Percentiles rank a stretch among this genome's conserved stretches.
These are phyloP conservation scores for Leccinellum rugosiceps DNA, from an alignment of 768 basidiomycete species.

Conservation along the genomic window DNA sequence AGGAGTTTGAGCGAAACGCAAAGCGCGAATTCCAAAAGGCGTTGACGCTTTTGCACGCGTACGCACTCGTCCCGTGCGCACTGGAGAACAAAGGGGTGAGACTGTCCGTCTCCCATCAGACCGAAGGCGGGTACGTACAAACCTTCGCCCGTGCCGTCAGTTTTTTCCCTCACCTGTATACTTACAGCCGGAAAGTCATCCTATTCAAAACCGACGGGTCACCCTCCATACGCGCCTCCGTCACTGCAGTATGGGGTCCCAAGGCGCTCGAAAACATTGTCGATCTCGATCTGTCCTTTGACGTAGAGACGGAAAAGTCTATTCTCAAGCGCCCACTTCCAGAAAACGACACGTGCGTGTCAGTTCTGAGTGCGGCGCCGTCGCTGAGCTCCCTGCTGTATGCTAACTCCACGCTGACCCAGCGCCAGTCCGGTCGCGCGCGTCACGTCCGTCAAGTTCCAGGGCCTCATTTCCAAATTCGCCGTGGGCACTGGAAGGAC, in stretches of 20 bases:
- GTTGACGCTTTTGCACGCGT: constrained; percentile 76
- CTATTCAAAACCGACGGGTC: constrained; percentile 75
- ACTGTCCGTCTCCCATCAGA: constrained; percentile 67
- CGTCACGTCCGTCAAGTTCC: constrained; percentile 50
- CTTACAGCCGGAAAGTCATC: constrained; percentile 57
- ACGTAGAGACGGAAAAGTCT: constrained; percentile 61
- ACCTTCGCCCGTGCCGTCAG: neutral
- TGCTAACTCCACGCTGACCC: constrained; percentile 1
- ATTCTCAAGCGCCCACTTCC: constrained; percentile 19
- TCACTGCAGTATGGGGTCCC: constrained; percentile 80
- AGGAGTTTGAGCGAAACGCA: constrained; percentile 83
- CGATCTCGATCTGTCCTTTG: constrained; percentile 67
- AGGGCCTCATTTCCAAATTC: constrained; percentile 85
- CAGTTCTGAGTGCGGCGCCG: neutral
- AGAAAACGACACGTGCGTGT: constrained; percentile 21
- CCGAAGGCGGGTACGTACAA: constrained; percentile 61
- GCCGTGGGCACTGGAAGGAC: constrained; percentile 68
- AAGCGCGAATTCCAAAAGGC: constrained; percentile 91
- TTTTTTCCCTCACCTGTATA: constrained; percentile 1
- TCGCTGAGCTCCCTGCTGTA: neutral
- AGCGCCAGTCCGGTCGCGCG: constrained; percentile 6
- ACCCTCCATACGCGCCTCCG: constrained; percentile 56
- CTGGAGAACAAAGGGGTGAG: constrained; percentile 58
- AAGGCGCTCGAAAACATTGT: constrained; percentile 74
- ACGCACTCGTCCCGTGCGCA: constrained; percentile 82